Evolutionary conservation across 257 asterid genomes (phyloP).

Genomic region (Solanum neorickii): DNA sequence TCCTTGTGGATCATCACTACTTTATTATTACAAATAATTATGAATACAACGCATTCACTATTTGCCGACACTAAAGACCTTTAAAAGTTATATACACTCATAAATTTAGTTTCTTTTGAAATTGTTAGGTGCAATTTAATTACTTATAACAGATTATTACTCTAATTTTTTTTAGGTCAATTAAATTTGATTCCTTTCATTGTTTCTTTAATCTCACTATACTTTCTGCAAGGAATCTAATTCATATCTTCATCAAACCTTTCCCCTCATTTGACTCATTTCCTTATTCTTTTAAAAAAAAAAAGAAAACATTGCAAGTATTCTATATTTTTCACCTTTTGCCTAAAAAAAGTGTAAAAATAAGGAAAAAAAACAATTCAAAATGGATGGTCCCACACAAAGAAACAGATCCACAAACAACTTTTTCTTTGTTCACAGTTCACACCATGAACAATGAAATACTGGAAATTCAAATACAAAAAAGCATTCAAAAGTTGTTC

Average conservation of each 20-base stretch:
- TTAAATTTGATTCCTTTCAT: background rate
- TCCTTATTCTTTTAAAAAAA: background rate
- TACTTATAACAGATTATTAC: background rate
- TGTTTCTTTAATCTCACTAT: background rate
- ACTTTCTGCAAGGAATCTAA: background rate
- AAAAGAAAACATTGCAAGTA: background rate
- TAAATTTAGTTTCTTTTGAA: background rate
- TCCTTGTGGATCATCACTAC: background rate
- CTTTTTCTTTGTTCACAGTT: background rate
- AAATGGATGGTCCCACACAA: background rate
- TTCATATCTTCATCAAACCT: background rate
- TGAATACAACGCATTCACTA: background rate
- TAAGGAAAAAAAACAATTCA: background rate
- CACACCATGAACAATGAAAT: background rate
- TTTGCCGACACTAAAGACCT: background rate
- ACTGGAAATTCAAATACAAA: background rate
- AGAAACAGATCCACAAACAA: background rate
- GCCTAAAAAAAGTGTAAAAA: background rate
- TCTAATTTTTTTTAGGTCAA: background rate
- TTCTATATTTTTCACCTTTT: background rate
- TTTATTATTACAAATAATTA: background rate
- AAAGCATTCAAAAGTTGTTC: background rate
- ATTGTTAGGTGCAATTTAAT: background rate
- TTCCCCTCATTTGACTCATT: background rate
- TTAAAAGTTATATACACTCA: background rate